phyloP scores from a whole-genome alignment of 805 yeast genomes.

The Suhomyces kilbournensis region DNA sequence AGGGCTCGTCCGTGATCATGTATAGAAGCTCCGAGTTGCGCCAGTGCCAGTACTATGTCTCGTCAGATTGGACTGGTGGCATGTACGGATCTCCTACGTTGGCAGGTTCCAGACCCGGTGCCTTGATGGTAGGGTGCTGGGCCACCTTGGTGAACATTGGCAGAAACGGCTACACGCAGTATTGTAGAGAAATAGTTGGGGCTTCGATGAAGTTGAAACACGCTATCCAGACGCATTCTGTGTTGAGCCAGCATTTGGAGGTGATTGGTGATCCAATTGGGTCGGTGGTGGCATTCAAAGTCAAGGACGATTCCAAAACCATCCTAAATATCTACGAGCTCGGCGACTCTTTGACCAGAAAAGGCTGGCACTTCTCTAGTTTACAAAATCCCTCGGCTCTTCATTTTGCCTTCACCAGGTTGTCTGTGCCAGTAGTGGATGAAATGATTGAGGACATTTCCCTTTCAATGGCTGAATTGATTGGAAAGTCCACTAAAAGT shows the following conservation, averaged over 20 bases:
- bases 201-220: constrained; percentile 59
- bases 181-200: constrained; percentile 63
- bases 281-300: constrained; percentile 78
- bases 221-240: constrained; percentile 42
- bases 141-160: constrained; percentile 85
- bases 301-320: constrained; percentile 24
- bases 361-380: constrained; percentile 88
- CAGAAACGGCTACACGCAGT: constrained; percentile 69
- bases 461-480: constrained; percentile 41
- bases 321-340: constrained; percentile 67
- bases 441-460: constrained; percentile 55
- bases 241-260: constrained; percentile 51
- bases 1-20: constrained; percentile 92
- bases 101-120: constrained; percentile 97
- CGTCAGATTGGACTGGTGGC: constrained; percentile 90
- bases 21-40: constrained; percentile 70
- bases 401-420: constrained; percentile 82
- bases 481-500: constrained; percentile 10
- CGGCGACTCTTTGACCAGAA: constrained; percentile 62
- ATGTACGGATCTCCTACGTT: constrained; percentile 93
- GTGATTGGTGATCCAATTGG: constrained; percentile 83
- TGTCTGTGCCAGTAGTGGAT: constrained; percentile 61
- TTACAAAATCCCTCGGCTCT: constrained; percentile 88
- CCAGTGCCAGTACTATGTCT: constrained; percentile 77
- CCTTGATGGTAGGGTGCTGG: constrained; percentile 98